Evolutionary conservation across 2,329 filamentous ascomycete genomes (phyloP).

Genomic region (Scedosporium dehoogii): DNA sequence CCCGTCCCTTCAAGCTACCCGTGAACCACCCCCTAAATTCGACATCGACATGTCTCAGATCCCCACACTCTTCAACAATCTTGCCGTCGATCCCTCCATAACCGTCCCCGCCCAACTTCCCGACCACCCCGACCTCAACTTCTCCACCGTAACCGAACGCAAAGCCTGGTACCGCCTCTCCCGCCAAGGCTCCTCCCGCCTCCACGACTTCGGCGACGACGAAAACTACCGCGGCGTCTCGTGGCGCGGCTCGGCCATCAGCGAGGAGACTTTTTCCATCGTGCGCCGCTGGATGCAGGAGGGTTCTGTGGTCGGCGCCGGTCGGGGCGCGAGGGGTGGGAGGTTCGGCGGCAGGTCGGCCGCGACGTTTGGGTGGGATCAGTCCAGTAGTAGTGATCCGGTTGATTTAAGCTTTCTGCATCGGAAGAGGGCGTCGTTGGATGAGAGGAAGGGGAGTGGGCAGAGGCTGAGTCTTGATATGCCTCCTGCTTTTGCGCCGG

Average conservation of each 20-base stretch:
- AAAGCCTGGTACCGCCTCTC: conserved; percentile 58
- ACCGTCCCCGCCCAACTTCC: conserved; percentile 24
- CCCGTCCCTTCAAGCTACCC: not conserved
- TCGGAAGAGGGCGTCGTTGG: conserved; percentile 9
- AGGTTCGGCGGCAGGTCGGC: conserved; percentile 40
- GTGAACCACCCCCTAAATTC: not conserved
- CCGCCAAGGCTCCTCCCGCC: conserved; percentile 46
- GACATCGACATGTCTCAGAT: conserved; percentile 8
- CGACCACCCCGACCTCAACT: conserved; percentile 40
- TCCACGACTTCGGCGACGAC: conserved; percentile 46
- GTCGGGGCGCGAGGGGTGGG: conserved; percentile 28
- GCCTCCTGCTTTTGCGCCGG: conserved; percentile 5
- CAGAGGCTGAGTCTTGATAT: conserved; percentile 2
- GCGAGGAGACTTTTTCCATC: conserved; percentile 43
- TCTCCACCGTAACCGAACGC: conserved; percentile 44
- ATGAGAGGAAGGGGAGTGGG: conserved; percentile 24
- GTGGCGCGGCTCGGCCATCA: conserved; percentile 46
- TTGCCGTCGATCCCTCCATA: conserved; percentile 19
- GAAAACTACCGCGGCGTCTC: conserved; percentile 49
- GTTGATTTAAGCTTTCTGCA: conserved; percentile 11
- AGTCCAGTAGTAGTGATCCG: conserved; percentile 10
- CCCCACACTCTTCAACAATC: conserved; percentile 13
- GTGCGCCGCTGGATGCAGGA: conserved; percentile 59
- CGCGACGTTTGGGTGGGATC: conserved; percentile 15
- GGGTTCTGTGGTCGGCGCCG: conserved; percentile 30